Base-by-base conservation (phyloP, 2,329 filamentous ascomycete species). In the Stagonosporopsis chrysanthemi region DNA sequence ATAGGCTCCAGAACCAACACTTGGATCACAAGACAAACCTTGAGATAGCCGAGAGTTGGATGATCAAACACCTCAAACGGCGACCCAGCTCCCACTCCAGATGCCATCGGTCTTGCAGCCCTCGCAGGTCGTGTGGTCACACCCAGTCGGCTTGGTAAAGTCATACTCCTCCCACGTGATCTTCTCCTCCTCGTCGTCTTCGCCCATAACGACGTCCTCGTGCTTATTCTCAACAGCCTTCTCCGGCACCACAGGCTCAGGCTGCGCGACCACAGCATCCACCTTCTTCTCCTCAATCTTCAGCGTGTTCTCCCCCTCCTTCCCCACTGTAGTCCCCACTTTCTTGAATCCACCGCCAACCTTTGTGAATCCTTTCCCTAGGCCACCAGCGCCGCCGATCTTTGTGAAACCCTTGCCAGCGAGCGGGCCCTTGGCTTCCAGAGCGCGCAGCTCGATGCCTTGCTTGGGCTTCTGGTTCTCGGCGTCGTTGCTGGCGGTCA, bases 291-390 rank as follows among this genome's bases (percentile, higher is more conserved):
- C 54, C 35, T 53, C 55, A 8, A 55, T 61, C 3, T 39, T 52
- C 2, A 6, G 12, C 31, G 42, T 56, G 40, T 58, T 55, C 15
- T 58, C 61, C 2, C 31, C 55, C 23, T 56, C 57, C 39, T 56
- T 52, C 19, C 61, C 47, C 17, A 68, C 69, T 6, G 57, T 61
- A n/a, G 68, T 68, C 1, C 90, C 91, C 1, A 89, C 88, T 71
- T 94, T 95, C 78, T 93, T 90, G 65, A 88, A 87, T 0, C 86
- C 84, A 0, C 79, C 78, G 1, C 64, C 65, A 19, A 53, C 36
- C 39, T 50, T 59, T 64, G 17, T 61, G 11, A 56, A 56, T 0
- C 54, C 54, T 29, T 47, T 56, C 1, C 47, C 52, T 24, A 50
- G 28, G 28, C 46, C 53, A 2, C 46, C 63, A 12, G 43, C 60